These are phyloP conservation scores for Ramalina peruviana DNA, from an alignment of 495 filamentous ascomycete genomes.

Conservation along the genomic window DNA sequence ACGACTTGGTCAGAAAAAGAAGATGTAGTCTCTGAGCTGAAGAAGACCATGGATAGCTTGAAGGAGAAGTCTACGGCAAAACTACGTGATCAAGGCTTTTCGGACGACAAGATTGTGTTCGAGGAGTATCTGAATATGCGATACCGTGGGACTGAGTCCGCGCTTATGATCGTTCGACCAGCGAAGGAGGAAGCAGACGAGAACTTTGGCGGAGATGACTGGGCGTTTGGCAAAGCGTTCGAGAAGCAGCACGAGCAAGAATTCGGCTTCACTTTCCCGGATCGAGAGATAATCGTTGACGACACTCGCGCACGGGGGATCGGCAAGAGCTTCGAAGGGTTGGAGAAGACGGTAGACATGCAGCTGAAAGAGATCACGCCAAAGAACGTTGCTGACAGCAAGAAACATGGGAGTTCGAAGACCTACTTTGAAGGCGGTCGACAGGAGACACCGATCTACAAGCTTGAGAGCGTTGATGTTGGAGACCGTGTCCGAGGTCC, in stretches of 20 bases:
- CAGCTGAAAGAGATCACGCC: conserved; percentile 52
- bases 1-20: conserved; percentile 54
- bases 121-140: conserved; percentile 85
- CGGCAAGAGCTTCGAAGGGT: conserved; percentile 65
- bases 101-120: conserved; percentile 54
- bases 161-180: conserved; percentile 65
- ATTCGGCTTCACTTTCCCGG: conserved; percentile 84
- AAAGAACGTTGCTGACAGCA: conserved; percentile 20
- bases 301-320: conserved; percentile 84
- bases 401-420: conserved; percentile 21
- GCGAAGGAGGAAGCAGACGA: conserved; percentile 41
- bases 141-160: conserved; percentile 77
- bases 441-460: conserved; percentile 71
- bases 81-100: conserved; percentile 61
- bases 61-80: conserved; percentile 52
- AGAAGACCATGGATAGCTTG: conserved; percentile 26
- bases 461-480: conserved; percentile 60
- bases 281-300: conserved; percentile 82
- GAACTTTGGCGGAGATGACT: conserved; percentile 48
- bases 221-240: conserved; percentile 74
- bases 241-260: conserved; percentile 80
- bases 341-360: conserved; percentile 66
- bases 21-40: conserved; percentile 36
- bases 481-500: conserved; percentile 73
- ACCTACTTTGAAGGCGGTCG: conserved; percentile 54